Evolutionary conservation across 768 basidiomycete species (phyloP), one percentile per base, ranked within the genome.

Genomic region (Suillus ampliporus): DNA sequence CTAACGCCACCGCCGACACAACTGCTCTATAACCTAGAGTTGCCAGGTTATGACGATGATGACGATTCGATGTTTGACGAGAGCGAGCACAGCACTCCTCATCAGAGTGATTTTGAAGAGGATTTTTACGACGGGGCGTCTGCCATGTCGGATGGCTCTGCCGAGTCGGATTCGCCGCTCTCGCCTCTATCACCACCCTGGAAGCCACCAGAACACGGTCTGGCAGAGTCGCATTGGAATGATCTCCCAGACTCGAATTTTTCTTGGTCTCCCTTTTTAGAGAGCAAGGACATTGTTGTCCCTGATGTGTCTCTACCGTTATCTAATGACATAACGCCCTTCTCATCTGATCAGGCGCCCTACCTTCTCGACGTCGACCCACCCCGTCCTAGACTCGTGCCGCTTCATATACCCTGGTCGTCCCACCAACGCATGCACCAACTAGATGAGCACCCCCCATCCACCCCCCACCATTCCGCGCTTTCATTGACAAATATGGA

Each of bases 1-100:
- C 72, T 77, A 62, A 80, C 81, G 21, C 82, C 82, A 57, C 82
- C 82, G 19, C 76, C 79, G 40, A 82, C 80, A 21, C 71, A 80
- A 59, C 78, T 79, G 23, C 77, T 74, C 34, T 63, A 69, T 47
- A 78, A 76, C 0, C 73, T 73, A 23, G 72, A 67, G 48, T 63
- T 83, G 37, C 82, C 83, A 9, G 77, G 77, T 31, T 48, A 68
- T 10, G 80, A 80, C 50, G 31, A 59, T 15, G 65, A 68, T 63
- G 47, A 52, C 26, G 73, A 75, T 17, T 10, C 43, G 5, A 31
- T 35, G 35, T 62, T 60, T 47, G 61, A 70, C 7, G 67, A 66
- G 35, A 62, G 63, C 63, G 17, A 48, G 48, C 23, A 63, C 65
- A 56, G 64, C 61, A n/a, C 23, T 53, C 52, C 15, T 59, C 60